phyloP scores from a whole-genome alignment of 768 basidiomycete genomes.

The Phaeotremella skinneri region DNA sequence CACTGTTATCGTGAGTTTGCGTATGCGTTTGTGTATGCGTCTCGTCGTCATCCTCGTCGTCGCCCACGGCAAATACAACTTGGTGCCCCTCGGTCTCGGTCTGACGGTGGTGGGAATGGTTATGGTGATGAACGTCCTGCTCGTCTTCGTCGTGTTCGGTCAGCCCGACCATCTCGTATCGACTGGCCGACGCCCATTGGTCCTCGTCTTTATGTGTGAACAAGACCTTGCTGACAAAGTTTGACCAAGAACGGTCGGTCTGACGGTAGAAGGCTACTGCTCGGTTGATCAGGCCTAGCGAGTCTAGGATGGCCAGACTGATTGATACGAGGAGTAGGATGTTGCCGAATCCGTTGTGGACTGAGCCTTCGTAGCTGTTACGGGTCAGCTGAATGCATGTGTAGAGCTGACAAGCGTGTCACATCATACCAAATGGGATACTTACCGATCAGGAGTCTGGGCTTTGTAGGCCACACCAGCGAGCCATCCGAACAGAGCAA shows the following conservation, averaged over 20 bases:
- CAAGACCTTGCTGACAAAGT: conserved; percentile 20
- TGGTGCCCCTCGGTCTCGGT: too few relatives aligned
- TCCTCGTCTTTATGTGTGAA: conserved; percentile 4
- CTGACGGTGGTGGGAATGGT: too few relatives aligned
- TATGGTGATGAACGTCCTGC: conserved; percentile 14
- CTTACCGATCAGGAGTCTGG: conserved; percentile 78
- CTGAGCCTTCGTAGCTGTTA: conserved; percentile 55
- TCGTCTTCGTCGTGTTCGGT: conserved; percentile 7
- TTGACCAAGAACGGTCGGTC: conserved; percentile 23
- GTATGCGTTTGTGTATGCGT: conserved; percentile 7
- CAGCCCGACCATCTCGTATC: conserved; percentile 39
- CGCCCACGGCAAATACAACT: conserved; percentile 34
- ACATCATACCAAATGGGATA: conserved; percentile 21
- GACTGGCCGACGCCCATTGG: conserved; percentile 11
- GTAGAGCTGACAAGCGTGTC: not conserved
- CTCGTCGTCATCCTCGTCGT: conserved; percentile 27
- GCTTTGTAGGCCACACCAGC: conserved; percentile 71
- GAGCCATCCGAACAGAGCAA: conserved; percentile 65
- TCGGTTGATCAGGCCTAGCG: conserved; percentile 47
- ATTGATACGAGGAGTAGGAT: conserved; percentile 57
- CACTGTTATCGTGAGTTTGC: conserved; percentile 9
- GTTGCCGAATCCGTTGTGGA: conserved; percentile 68
- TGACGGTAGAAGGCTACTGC: conserved; percentile 15
- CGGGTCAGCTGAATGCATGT: conserved; percentile 5
- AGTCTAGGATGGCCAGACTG: conserved; percentile 59